phyloP scores from a whole-genome alignment of 176 grass and related monocot genomes.

The Tillandsia fasciculata region DNA sequence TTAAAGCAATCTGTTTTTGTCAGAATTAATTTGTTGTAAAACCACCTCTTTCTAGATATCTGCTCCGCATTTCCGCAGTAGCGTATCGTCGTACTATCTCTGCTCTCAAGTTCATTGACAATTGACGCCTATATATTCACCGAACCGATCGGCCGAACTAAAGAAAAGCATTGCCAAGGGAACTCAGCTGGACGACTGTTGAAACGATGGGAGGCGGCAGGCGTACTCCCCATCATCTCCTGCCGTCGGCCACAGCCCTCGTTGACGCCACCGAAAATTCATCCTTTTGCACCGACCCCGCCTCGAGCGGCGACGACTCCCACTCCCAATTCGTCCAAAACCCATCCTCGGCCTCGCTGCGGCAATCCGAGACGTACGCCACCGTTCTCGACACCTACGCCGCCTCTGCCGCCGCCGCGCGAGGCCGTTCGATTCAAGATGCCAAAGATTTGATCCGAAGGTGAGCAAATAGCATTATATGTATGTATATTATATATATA shows the following conservation, averaged over 20 bases:
- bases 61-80: no score
- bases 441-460: constrained; percentile 42
- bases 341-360: not conserved
- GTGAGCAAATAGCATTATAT: constrained; percentile 14
- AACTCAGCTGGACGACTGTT: not conserved
- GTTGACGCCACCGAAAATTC: not conserved
- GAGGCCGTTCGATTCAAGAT: constrained; percentile 20
- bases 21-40: no score
- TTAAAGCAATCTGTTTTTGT: no score
- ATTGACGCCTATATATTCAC: no score
- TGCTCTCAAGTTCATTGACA: no score
- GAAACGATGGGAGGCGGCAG: not conserved
- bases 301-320: not conserved
- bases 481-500: not conserved
- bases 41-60: no score
- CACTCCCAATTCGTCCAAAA: not conserved
- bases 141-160: no score
- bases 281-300: not conserved
- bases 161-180: no score
- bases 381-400: not conserved
- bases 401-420: not conserved
- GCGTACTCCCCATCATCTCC: not conserved
- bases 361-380: not conserved
- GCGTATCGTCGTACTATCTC: no score
- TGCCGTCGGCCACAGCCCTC: not conserved